phyloP scores from a whole-genome alignment of 345 rosid species.

The Acer campestre region DNA sequence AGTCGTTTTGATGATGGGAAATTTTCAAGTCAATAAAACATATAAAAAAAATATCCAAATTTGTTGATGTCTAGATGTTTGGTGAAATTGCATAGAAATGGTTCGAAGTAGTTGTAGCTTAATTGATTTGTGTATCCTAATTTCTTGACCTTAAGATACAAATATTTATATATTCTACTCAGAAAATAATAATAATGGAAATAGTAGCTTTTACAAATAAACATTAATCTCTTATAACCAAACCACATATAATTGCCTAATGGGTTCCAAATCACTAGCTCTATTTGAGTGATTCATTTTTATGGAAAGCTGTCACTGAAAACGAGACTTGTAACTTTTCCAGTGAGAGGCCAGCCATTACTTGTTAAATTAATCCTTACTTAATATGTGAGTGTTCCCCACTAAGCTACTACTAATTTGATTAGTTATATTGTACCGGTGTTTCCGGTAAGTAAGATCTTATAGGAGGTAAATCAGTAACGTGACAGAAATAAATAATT shows the following conservation, averaged over 20 bases:
- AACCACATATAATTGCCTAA: background rate
- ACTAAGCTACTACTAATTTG: no score
- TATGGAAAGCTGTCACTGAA: no score
- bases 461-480: no score
- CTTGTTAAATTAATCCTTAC: no score
- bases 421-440: no score
- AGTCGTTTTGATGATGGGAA: background rate
- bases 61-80: conserved; percentile 14
- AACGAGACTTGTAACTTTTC: background rate
- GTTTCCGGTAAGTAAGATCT: no score
- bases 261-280: background rate
- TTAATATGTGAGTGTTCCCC: no score
- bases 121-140: conserved; percentile 33
- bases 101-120: conserved; percentile 32
- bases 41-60: background rate
- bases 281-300: background rate
- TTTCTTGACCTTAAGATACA: conserved; percentile 18
- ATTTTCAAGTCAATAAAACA: conserved; percentile 12
- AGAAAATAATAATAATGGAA: background rate
- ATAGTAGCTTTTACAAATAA: background rate
- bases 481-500: no score
- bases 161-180: background rate
- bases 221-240: background rate
- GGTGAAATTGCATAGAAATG: conserved; percentile 36
- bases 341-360: no score